Conservation (phyloP, 768 basidiomycete species). For the Austroboletus festivus region DNA sequence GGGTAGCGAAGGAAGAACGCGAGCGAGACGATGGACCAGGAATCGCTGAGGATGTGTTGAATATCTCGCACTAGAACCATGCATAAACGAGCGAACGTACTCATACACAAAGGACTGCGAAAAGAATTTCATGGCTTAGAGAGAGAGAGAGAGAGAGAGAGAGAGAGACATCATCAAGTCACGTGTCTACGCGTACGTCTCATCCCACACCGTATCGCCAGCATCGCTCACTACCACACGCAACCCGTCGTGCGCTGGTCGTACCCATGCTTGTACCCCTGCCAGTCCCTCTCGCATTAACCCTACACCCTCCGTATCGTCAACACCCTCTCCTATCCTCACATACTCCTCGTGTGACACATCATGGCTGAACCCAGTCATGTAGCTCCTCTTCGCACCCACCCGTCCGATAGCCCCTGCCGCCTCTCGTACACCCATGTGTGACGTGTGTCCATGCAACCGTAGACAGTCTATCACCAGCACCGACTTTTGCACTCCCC, state of each 20-base stretch:
- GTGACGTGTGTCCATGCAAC: constrained; percentile 66
- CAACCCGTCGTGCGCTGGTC: constrained; percentile 77
- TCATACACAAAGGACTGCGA: constrained; percentile 57
- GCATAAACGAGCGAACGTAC: constrained; percentile 32
- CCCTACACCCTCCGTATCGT: constrained; percentile 43
- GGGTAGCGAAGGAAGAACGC: constrained; percentile 96
- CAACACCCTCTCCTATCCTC: constrained; percentile 48
- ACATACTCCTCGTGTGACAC: constrained; percentile 75
- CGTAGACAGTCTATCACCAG: constrained; percentile 78
- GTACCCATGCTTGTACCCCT: constrained; percentile 52
- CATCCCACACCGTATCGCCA: constrained; percentile 42
- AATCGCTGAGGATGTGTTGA: constrained; percentile 55
- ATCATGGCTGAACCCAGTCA: constrained; percentile 76
- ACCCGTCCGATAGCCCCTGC: constrained; percentile 54
- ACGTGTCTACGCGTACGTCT: constrained; percentile 41
- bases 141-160: neutral
- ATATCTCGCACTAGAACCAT: constrained; percentile 11
- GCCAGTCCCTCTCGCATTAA: constrained; percentile 45
- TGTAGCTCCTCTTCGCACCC: constrained; percentile 60
- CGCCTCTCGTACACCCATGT: constrained; percentile 70
- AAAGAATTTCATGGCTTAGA: constrained; percentile 48
- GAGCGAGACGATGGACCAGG: constrained; percentile 88
- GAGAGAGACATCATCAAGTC: neutral
- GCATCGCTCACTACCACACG: constrained; percentile 45
- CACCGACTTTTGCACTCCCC: constrained; percentile 38